Percentiles rank a stretch among this genome's conserved stretches.
These are phyloP conservation scores for Acacia concinna DNA, from an alignment of 331 rosid genomes.

Conservation along the genomic window DNA sequence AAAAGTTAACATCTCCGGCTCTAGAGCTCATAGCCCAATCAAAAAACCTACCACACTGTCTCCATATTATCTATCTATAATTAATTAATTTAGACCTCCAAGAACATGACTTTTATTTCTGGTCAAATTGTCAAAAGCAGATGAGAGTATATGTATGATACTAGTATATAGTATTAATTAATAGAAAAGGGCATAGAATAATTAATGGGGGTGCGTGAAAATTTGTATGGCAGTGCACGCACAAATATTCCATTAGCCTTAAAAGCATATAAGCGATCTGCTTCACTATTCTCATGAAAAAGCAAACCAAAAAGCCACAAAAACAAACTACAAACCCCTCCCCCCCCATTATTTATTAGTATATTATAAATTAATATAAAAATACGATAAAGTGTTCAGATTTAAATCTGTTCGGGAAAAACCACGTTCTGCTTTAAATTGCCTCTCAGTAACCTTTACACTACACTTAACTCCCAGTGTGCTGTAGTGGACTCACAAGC, in stretches of 20 bases:
- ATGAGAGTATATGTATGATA: neutral
- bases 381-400: conserved; percentile 41
- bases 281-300: conserved; percentile 42
- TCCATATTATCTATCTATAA: neutral
- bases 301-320: conserved; percentile 39
- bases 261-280: conserved; percentile 56
- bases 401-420: conserved; percentile 48
- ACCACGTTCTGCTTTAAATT: neutral
- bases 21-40: neutral
- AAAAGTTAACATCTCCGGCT: neutral
- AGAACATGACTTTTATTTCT: neutral
- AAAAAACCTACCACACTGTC: neutral
- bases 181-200: neutral
- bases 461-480: neutral
- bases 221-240: conserved; percentile 24
- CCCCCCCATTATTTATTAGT: neutral
- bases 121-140: neutral
- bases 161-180: neutral
- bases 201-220: conserved; percentile 39
- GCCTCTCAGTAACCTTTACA: neutral
- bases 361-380: conserved; percentile 28
- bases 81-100: neutral
- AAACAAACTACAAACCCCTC: conserved; percentile 17
- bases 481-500: neutral
- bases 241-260: conserved; percentile 52